Conservation (phyloP, 768 basidiomycete genomes). For the Wakefieldia striispora region DNA sequence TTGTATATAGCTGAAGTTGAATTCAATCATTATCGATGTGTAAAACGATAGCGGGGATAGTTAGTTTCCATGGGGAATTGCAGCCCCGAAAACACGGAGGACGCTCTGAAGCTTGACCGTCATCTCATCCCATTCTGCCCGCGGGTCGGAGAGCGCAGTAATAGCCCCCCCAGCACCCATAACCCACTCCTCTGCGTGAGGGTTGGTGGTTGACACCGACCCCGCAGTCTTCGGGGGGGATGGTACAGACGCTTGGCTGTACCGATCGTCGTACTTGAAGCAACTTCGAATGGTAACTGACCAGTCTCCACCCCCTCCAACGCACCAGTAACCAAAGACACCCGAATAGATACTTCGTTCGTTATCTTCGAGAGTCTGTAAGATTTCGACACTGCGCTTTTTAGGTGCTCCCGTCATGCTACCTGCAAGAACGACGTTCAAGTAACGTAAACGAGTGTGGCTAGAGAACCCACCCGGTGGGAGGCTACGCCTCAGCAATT, state of each 20-base stretch:
- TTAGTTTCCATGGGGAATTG: slow-evolving; percentile 24
- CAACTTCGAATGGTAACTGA: slow-evolving; percentile 93
- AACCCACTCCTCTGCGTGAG: slow-evolving; percentile 55
- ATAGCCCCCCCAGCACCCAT: slow-evolving; percentile 97
- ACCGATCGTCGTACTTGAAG: slow-evolving; percentile 61
- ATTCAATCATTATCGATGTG: slow-evolving; percentile 24
- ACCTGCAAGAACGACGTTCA: slow-evolving; percentile 42
- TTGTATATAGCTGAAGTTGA: slow-evolving; percentile 34
- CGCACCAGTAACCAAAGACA: slow-evolving; percentile 89
- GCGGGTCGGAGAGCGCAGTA: slow-evolving; percentile 83
- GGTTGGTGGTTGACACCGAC: slow-evolving; percentile 10
- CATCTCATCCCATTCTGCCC: slow-evolving; percentile 95
- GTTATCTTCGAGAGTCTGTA: slow-evolving; percentile 72
- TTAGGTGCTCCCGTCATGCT: slow-evolving; percentile 99
- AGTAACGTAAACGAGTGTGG: not conserved
- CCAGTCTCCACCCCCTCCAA: slow-evolving; percentile 88
- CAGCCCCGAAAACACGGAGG: slow-evolving; percentile 56
- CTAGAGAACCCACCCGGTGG: slow-evolving; percentile 66
- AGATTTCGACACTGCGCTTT: slow-evolving; percentile 87
- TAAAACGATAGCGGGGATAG: not conserved
- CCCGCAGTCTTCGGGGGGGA: slow-evolving; percentile 7
- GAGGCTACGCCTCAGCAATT: slow-evolving; percentile 72
- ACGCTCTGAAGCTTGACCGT: slow-evolving; percentile 80
- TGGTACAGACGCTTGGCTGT: slow-evolving; percentile 9
- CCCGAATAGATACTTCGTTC: slow-evolving; percentile 87